A percentile compares a stretch with the other conserved stretches of the same genome.
Evolutionary conservation across 768 basidiomycete genomes (phyloP).

Genomic region (Nevesoporus exiguus): DNA sequence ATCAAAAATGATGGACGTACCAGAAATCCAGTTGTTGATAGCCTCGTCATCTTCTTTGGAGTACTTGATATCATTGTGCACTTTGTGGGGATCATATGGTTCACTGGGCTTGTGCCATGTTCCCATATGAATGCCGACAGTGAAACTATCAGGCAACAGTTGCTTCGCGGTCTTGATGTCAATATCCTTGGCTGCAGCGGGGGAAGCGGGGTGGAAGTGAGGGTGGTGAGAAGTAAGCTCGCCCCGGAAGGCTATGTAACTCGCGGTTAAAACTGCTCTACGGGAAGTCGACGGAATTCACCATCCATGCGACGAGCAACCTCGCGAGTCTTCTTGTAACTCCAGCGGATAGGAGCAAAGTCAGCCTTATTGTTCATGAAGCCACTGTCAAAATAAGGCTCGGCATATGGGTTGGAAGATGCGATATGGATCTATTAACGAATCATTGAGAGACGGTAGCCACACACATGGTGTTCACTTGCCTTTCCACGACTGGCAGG

Average conservation of each 20-base stretch:
- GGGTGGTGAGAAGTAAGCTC: constrained; percentile 72
- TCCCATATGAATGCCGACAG: constrained; percentile 72
- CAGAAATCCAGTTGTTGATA: constrained; percentile 64
- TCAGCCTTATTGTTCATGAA: constrained; percentile 80
- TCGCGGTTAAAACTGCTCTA: background rate
- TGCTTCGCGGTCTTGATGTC: constrained; percentile 67
- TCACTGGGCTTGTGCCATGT: constrained; percentile 60
- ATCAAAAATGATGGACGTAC: background rate
- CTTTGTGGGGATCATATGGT: constrained; percentile 48
- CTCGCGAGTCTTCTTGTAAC: constrained; percentile 74
- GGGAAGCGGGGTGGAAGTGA: constrained; percentile 67
- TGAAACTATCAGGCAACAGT: constrained; percentile 55
- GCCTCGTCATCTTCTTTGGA: constrained; percentile 65
- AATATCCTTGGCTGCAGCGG: constrained; percentile 57
- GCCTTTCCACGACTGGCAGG: constrained; percentile 71
- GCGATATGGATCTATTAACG: constrained; percentile 55
- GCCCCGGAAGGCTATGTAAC: constrained; percentile 56
- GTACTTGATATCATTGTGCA: constrained; percentile 65
- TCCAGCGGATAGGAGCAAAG: constrained; percentile 73
- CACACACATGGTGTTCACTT: background rate
- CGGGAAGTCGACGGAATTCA: constrained; percentile 20
- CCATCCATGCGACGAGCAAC: constrained; percentile 70
- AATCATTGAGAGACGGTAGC: background rate
- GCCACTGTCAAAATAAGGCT: constrained; percentile 67
- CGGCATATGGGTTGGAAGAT: constrained; percentile 57